phyloP scores from a whole-genome alignment of 192 early-diverging fungal species.

The Coemansia sp. region DNA sequence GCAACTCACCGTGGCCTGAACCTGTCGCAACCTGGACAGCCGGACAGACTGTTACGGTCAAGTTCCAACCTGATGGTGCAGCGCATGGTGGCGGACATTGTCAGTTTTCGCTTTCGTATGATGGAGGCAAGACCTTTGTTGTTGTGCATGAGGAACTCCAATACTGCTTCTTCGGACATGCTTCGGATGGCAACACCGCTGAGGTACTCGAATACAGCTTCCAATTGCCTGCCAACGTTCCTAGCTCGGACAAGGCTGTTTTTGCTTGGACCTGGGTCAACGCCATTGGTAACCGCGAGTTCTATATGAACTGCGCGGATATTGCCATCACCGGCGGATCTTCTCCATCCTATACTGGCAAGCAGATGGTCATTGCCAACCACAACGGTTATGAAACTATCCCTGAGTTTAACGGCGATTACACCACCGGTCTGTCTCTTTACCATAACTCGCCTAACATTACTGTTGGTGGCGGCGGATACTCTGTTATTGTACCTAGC shows the following conservation, averaged over 20 bases:
- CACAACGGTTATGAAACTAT: constrained; percentile 54
- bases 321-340: constrained; percentile 57
- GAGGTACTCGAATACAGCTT: constrained; percentile 43
- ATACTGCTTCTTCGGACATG: constrained; percentile 41
- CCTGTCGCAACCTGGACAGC: constrained; percentile 47
- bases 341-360: constrained; percentile 46
- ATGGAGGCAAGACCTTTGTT: constrained; percentile 57
- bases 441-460: constrained; percentile 30
- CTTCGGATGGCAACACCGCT: constrained; percentile 12
- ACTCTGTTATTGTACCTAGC: constrained; percentile 4
- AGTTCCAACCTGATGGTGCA: constrained; percentile 41
- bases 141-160: constrained; percentile 56
- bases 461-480: constrained; percentile 37
- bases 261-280: constrained; percentile 74
- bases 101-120: constrained; percentile 61
- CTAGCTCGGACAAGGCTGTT: constrained; percentile 39
- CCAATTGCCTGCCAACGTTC: constrained; percentile 55
- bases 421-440: constrained; percentile 25
- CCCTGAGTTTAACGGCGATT: constrained; percentile 54
- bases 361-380: constrained; percentile 59
- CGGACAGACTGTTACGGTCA: constrained; percentile 46
- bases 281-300: constrained; percentile 68
- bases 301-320: constrained; percentile 74
- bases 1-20: constrained; percentile 17
- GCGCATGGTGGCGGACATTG: constrained; percentile 61